Evolutionary conservation across 2,329 filamentous ascomycete genomes (phyloP).

Genomic region (Aspergillus neotritici): DNA sequence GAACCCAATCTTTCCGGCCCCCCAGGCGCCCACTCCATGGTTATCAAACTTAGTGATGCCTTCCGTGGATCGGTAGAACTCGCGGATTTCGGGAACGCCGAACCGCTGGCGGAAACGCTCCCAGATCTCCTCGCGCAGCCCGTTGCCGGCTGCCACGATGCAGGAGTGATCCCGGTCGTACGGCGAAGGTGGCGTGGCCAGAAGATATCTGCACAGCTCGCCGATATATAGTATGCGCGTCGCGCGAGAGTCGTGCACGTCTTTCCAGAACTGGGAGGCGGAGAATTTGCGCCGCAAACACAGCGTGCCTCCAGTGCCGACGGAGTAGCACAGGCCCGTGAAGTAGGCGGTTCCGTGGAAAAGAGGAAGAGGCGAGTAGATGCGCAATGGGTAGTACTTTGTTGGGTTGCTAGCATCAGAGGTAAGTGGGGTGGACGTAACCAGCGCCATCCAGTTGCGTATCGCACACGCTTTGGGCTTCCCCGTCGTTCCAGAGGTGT

Average conservation of each 20-base stretch:
- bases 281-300: slow-evolving; percentile 45
- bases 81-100: slow-evolving; percentile 41
- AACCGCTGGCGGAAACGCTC: slow-evolving; percentile 42
- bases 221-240: slow-evolving; percentile 46
- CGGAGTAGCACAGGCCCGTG: slow-evolving; percentile 37
- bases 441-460: slow-evolving; percentile 34
- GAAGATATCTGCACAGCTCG: slow-evolving; percentile 46
- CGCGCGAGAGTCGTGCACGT: slow-evolving; percentile 39
- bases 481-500: slow-evolving; percentile 47
- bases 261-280: slow-evolving; percentile 42
- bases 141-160: slow-evolving; percentile 45
- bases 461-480: slow-evolving; percentile 44
- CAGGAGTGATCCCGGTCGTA: slow-evolving; percentile 43
- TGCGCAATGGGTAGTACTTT: slow-evolving; percentile 43
- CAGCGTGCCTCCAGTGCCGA: slow-evolving; percentile 39
- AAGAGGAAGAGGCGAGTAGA: slow-evolving; percentile 44
- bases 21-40: slow-evolving; percentile 36
- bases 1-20: slow-evolving; percentile 43
- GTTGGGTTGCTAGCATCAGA: slow-evolving; percentile 32
- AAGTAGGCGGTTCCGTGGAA: slow-evolving; percentile 48
- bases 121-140: slow-evolving; percentile 46
- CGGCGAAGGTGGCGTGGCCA: slow-evolving; percentile 40
- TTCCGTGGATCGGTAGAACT: slow-evolving; percentile 47
- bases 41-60: slow-evolving; percentile 45
- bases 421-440: slow-evolving; percentile 34